Conservation (phyloP, 768 basidiomycete genomes). For the Hortiboletus campestris region DNA sequence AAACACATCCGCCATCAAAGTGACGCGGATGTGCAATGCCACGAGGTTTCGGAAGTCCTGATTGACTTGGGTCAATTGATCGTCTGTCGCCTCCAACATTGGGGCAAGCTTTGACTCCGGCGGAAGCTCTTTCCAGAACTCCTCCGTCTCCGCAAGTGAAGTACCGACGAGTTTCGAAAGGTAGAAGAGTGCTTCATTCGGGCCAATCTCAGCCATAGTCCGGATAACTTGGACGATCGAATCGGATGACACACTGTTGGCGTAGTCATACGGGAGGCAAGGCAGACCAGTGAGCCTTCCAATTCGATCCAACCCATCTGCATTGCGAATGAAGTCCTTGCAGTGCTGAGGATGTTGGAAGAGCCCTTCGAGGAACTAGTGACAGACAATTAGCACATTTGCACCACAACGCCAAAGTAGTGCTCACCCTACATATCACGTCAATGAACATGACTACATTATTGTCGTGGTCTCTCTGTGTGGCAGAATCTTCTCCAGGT, state of each 20-base stretch:
- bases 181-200: conserved; percentile 68
- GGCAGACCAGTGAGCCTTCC: conserved; percentile 79
- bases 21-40: conserved; percentile 73
- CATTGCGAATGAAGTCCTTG: conserved; percentile 78
- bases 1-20: conserved; percentile 85
- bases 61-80: conserved; percentile 52
- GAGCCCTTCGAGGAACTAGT: conserved; percentile 87
- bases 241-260: conserved; percentile 79
- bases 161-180: conserved; percentile 67
- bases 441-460: conserved; percentile 76
- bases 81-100: conserved; percentile 54
- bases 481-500: conserved; percentile 33
- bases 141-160: conserved; percentile 65
- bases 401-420: not conserved
- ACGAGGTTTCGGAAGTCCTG: conserved; percentile 69
- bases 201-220: conserved; percentile 85
- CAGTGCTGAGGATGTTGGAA: conserved; percentile 91
- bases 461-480: conserved; percentile 66
- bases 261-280: conserved; percentile 87
- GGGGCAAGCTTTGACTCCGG: conserved; percentile 62
- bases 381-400: not conserved
- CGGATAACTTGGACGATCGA: conserved; percentile 87
- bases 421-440: conserved; percentile 68
- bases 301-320: conserved; percentile 71
- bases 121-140: conserved; percentile 61